Evolutionary conservation across 495 filamentous ascomycete genomes (phyloP), one percentile per base, ranked within the genome.

Genomic region (Monascus purpureus): DNA sequence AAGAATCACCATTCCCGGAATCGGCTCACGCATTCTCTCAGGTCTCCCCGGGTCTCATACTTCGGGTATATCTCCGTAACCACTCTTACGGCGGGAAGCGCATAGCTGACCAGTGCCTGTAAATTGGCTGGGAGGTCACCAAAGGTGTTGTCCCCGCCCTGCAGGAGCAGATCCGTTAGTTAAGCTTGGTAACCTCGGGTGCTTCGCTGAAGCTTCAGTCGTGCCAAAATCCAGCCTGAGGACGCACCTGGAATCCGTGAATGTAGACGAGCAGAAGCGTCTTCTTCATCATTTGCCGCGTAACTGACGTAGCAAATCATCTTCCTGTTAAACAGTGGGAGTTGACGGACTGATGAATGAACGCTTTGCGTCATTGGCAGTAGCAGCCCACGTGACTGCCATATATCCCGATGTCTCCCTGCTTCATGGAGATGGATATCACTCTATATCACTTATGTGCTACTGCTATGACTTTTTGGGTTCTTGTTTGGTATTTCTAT

Each of bases 121-220:
- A 97, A 61, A 42, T 90, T 73, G 37, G 75, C 67, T 22, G 80
- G 78, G 43, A 92, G 92, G 29, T 57, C 61, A 22, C 68, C 73
- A 40, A 97, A 97, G 33, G 90, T 97, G 43, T 82, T 68, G 45
- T 94, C 85, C 45, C 71, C 80, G 41, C 88, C 90, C 84, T 93
- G 42, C 16, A 3, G 14, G 17, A 29, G 8, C 19, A 25, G 4
- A 18, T 41, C 28, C 18, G 31, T 36, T 16, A 13, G 22, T 8
- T 25, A 4, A 23, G 15, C 6, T 31, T 6, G 1, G 16, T 28
- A 16, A 9, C 31, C 27, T 22, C 4, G n/a, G 12, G 25, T 9
- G 20, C 25, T n/a, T 19, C 13, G 9, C 8, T 9, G 24, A 29
- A 3, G 13, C 4, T 16, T 19, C n/a, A n/a, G n/a, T n/a, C n/a